These are phyloP conservation scores for rapeseed (Brassica napus) DNA, from an alignment of 345 rosid genomes.

Conservation along the genomic window Da-Ae NC_063438.1:20817001-20817500, in stretches of 20 bases:
- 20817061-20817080: slow-evolving; percentile 99
- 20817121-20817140: slow-evolving; percentile 81
- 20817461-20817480: not conserved
- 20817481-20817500: not conserved
- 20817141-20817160: slow-evolving; percentile 62
- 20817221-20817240: slow-evolving; percentile 68
- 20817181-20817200: slow-evolving; percentile 67
- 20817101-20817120: slow-evolving; percentile 67
- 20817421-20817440: not conserved
- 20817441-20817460: not conserved
- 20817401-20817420: not conserved
- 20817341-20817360: not conserved
- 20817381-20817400: not conserved
- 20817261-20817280: not conserved
- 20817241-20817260: slow-evolving; percentile 46
- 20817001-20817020: slow-evolving; percentile 72
- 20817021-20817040: slow-evolving; percentile 93
- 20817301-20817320: not conserved
- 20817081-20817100: slow-evolving; percentile 84
- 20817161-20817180: slow-evolving; percentile 74
- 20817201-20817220: slow-evolving; percentile 70
- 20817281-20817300: too few species aligned
- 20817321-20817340: not conserved
- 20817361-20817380: not conserved
- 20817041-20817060: slow-evolving; percentile 96